These are phyloP conservation scores for Fusarium guadeloupense DNA, from an alignment of 2,329 filamentous ascomycete species.

Conservation along the genomic window DNA sequence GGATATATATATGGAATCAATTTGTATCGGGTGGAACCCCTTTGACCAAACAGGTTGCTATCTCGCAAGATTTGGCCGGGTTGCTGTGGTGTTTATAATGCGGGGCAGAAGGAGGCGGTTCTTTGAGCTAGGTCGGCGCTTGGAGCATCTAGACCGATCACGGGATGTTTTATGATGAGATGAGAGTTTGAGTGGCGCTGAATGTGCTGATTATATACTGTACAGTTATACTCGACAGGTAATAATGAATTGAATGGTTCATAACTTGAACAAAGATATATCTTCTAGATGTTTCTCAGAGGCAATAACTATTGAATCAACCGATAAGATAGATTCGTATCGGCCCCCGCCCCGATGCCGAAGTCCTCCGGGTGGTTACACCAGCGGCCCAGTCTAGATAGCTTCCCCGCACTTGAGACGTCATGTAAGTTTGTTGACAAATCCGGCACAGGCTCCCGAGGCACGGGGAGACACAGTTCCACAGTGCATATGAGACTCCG, in stretches of 20 bases:
- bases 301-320: no score
- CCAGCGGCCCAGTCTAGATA: constrained; percentile 8
- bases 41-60: constrained; percentile 26
- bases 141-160: constrained; percentile 19
- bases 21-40: background rate
- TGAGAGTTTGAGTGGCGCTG: background rate
- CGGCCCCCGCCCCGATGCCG: background rate
- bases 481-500: constrained; percentile 17
- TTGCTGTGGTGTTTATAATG: constrained; percentile 26
- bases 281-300: background rate
- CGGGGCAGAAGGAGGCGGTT: constrained; percentile 1
- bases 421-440: constrained; percentile 21
- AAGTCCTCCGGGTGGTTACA: constrained; percentile 1
- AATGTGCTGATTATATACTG: no score
- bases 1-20: background rate
- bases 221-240: no score
- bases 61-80: constrained; percentile 9
- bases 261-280: background rate
- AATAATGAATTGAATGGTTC: constrained; percentile 8
- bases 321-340: background rate
- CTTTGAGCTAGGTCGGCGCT: background rate
- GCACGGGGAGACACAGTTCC: background rate
- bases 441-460: constrained; percentile 32
- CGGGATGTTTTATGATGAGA: constrained; percentile 3
- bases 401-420: constrained; percentile 35